A percentile compares a stretch with the other conserved stretches of the same genome.
Conservation (phyloP, 805 yeast species). For the Kuraishia molischiana region DNA sequence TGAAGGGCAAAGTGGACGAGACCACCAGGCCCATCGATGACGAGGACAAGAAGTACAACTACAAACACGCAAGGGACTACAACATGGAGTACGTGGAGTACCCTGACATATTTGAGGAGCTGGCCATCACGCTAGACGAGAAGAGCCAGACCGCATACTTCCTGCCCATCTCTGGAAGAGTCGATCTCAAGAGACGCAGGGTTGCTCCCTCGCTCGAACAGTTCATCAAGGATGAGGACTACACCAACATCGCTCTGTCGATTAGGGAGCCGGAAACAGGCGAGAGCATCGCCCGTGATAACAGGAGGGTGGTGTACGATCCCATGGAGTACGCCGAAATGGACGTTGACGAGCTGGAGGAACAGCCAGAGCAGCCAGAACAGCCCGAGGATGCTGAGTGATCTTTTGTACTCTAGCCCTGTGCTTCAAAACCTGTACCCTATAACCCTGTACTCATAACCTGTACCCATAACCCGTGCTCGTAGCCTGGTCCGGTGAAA, state of each 20-base stretch:
- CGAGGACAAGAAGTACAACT: constrained; percentile 34
- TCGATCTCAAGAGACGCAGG: constrained; percentile 80
- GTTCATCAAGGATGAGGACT: constrained; percentile 43
- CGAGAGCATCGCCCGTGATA: constrained; percentile 62
- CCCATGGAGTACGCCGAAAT: constrained; percentile 62
- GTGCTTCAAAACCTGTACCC: no score
- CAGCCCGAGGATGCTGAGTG: not conserved
- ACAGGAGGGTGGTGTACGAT: constrained; percentile 57
- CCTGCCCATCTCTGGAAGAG: constrained; percentile 67
- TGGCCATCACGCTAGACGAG: constrained; percentile 54
- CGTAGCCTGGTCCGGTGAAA: no score
- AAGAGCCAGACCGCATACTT: constrained; percentile 55
- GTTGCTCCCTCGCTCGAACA: constrained; percentile 50
- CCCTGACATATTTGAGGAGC: constrained; percentile 41
- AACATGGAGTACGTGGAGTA: constrained; percentile 53
- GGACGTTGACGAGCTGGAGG: constrained; percentile 2
- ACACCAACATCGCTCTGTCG: constrained; percentile 51
- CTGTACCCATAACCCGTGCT: no score
- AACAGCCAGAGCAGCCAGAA: not conserved
- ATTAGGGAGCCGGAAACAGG: constrained; percentile 66
- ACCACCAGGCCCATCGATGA: constrained; percentile 29
- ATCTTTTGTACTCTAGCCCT: no score
- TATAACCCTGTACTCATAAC: no score
- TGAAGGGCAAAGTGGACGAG: constrained; percentile 35
- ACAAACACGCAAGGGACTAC: constrained; percentile 65